Conservation (phyloP, 345 rosid species). For the Populus euphratica region DNA sequence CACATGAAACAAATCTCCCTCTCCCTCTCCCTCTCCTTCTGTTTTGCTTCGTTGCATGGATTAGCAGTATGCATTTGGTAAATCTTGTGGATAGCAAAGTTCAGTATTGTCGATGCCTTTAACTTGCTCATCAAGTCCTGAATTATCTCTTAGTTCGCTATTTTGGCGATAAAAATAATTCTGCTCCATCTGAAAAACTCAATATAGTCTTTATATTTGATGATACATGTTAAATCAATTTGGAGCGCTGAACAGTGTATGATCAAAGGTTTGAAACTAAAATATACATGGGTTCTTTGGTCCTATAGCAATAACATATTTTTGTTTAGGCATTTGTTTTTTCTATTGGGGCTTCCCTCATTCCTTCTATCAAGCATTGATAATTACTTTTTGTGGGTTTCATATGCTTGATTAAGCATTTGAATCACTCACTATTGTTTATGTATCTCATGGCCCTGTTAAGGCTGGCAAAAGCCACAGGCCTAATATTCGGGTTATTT, state of each 20-base stretch:
- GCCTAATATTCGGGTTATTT: not conserved
- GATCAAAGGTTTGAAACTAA: not conserved
- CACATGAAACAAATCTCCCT: not conserved
- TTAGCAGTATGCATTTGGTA: not conserved
- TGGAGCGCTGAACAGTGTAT: not conserved
- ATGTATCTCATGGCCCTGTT: not conserved
- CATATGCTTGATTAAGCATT: not conserved
- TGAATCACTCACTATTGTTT: not conserved
- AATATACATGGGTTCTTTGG: not conserved
- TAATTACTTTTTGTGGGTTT: no score
- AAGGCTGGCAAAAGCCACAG: not conserved
- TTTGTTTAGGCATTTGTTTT: no score
- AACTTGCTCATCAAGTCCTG: not conserved
- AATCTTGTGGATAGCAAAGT: not conserved
- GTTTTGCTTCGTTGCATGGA: not conserved
- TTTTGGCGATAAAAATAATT: not conserved
- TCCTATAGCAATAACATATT: not conserved
- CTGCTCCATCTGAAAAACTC: not conserved
- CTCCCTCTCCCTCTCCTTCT: not conserved
- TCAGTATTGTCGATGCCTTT: not conserved
- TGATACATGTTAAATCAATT: not conserved
- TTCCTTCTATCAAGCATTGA: no score
- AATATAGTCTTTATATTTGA: not conserved
- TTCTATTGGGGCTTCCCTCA: no score
- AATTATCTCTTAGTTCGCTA: not conserved